phyloP scores from a whole-genome alignment of 345 rosid species.

The Ricinus communis region DNA sequence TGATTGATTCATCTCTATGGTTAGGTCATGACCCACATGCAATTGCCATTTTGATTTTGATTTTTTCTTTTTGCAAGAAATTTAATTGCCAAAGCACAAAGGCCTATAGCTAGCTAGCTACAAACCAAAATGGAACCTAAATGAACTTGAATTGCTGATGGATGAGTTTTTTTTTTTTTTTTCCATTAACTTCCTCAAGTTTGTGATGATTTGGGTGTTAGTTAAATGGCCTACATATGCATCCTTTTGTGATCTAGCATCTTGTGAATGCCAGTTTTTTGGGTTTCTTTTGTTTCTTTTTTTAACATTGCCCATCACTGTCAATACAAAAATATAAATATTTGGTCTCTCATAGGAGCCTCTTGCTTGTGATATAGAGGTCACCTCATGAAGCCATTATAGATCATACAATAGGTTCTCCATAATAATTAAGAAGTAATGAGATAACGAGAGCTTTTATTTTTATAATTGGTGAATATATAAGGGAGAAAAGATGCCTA shows the following conservation, averaged over 20 bases:
- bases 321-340: not conserved
- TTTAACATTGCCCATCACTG: not conserved
- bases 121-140: not conserved
- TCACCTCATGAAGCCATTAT: not conserved
- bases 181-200: not conserved
- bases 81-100: no score
- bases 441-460: no score
- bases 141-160: not conserved
- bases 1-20: slow-evolving; percentile 12
- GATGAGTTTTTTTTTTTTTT: not conserved
- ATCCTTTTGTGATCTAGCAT: no score
- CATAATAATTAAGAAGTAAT: no score
- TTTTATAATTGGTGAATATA: no score
- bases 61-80: not conserved
- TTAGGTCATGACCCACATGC: slow-evolving; percentile 27
- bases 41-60: not conserved
- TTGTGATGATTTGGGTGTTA: not conserved
- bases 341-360: not conserved
- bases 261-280: not conserved
- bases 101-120: no score
- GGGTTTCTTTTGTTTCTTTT: not conserved
- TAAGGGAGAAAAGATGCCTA: no score
- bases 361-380: not conserved
- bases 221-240: not conserved
- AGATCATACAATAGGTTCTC: no score